Percentiles rank a stretch among this genome's conserved stretches.
These are phyloP conservation scores for Didymella keratinophila DNA, from an alignment of 2,329 filamentous ascomycete genomes.

Conservation along the genomic window DNA sequence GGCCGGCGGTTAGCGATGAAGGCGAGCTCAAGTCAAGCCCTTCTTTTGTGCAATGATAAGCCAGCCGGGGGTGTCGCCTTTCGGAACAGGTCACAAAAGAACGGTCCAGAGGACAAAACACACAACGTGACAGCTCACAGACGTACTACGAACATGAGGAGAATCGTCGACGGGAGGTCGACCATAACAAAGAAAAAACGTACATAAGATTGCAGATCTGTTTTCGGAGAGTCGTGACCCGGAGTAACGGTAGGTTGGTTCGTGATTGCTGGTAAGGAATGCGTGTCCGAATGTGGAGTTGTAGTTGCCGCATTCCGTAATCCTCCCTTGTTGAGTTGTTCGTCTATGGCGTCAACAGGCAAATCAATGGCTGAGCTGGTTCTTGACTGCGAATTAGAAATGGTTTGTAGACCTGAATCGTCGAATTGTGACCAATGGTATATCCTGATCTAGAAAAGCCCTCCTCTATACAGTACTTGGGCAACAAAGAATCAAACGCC, in stretches of 20 bases:
- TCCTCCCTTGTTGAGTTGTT: conserved; percentile 25
- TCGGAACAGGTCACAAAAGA: conserved; percentile 23
- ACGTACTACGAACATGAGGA: conserved; percentile 21
- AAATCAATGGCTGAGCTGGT: conserved; percentile 6
- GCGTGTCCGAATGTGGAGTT: conserved; percentile 19
- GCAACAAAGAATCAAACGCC: conserved; percentile 29
- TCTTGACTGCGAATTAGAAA: background rate
- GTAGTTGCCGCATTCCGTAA: conserved; percentile 29
- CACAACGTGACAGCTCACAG: conserved; percentile 15
- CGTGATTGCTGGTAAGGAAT: conserved; percentile 22
- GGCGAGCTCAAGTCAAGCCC: conserved; percentile 1
- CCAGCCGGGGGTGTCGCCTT: background rate
- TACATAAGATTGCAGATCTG: conserved; percentile 31
- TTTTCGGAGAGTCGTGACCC: conserved; percentile 24
- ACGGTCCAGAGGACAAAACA: conserved; percentile 25
- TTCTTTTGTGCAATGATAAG: background rate
- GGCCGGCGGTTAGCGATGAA: background rate
- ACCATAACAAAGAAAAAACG: conserved; percentile 40
- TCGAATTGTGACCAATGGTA: conserved; percentile 20
- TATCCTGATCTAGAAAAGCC: conserved; percentile 24
- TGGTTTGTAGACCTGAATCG: background rate
- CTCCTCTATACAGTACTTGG: conserved; percentile 20
- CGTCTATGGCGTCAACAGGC: conserved; percentile 10
- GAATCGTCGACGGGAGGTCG: conserved; percentile 22
- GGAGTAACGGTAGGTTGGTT: conserved; percentile 13